Conservation (phyloP, 225 moss, liverwort and hornwort species). For the Physcomitrium patens region DNA sequence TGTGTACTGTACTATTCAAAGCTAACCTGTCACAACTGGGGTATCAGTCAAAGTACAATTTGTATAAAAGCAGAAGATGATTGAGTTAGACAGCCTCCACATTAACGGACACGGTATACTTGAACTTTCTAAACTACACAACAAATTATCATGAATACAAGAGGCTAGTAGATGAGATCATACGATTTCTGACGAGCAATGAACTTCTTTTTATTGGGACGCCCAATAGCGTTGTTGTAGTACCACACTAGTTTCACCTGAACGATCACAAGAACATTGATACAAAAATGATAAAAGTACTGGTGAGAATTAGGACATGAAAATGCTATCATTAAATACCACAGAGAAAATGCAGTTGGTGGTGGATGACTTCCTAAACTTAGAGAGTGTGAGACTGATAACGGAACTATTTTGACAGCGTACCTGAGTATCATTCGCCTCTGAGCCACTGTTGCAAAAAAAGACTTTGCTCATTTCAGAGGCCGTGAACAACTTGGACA, state of each 20-base stretch:
- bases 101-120: slow-evolving; percentile 2
- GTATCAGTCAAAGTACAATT: slow-evolving; percentile 17
- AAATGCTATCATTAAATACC: no score
- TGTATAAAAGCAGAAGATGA: neutral
- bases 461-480: slow-evolving; percentile 86
- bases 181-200: slow-evolving; percentile 89
- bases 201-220: slow-evolving; percentile 88
- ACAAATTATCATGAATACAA: neutral
- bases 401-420: neutral
- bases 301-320: neutral
- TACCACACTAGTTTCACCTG: slow-evolving; percentile 99
- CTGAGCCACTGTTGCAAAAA: slow-evolving; percentile 95
- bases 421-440: slow-evolving; percentile 97
- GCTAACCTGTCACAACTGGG: neutral
- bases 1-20: neutral
- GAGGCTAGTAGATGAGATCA: slow-evolving; percentile 15
- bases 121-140: neutral
- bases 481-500: slow-evolving; percentile 75
- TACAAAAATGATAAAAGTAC: neutral
- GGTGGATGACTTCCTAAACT: slow-evolving; percentile 11
- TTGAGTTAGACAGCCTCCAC: neutral
- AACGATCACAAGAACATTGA: neutral
- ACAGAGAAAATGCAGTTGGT: neutral
- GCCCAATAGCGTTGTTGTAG: slow-evolving; percentile 92
- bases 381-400: neutral